phyloP scores from a whole-genome alignment of 208 protist species.

The Leishmania mexicana region DNA sequence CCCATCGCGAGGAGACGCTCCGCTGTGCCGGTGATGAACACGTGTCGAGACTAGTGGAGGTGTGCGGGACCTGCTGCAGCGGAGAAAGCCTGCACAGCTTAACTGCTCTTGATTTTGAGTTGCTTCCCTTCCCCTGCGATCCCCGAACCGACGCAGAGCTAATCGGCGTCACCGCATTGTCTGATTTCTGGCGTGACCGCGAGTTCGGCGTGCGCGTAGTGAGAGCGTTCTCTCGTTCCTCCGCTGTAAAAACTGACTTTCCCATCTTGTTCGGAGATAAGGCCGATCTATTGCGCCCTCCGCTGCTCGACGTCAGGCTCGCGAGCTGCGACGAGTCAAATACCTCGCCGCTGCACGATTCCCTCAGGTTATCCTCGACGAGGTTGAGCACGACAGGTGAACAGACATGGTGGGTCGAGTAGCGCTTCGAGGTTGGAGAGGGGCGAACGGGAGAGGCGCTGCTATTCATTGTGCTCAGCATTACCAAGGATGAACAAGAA shows the following conservation, averaged over 20 bases:
- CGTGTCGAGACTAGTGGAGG: neutral
- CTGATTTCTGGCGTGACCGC: neutral
- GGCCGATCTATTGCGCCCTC: conserved; percentile 1
- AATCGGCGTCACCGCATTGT: neutral
- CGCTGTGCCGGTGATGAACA: neutral
- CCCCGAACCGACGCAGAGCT: neutral
- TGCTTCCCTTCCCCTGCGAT: neutral
- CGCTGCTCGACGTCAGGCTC: conserved; percentile 14
- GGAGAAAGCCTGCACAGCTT: neutral
- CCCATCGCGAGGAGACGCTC: neutral
- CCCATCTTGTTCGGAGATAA: neutral
- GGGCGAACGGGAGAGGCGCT: neutral
- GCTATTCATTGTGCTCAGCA: conserved; percentile 1
- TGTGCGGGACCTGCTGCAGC: neutral
- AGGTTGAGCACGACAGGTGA: conserved; percentile 5
- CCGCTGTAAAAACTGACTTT: neutral
- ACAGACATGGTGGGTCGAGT: neutral
- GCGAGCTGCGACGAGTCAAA: conserved; percentile 12
- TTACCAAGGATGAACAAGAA: neutral
- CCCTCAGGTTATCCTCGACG: conserved; percentile 16
- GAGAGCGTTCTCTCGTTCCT: neutral
- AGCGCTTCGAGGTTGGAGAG: conserved; percentile 1
- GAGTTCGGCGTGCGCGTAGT: neutral
- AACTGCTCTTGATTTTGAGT: neutral
- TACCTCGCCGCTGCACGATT: conserved; percentile 11